These are phyloP conservation scores for Raffaelea albimanens DNA, from an alignment of 2,329 filamentous ascomycete species.

Conservation along the genomic window DNA sequence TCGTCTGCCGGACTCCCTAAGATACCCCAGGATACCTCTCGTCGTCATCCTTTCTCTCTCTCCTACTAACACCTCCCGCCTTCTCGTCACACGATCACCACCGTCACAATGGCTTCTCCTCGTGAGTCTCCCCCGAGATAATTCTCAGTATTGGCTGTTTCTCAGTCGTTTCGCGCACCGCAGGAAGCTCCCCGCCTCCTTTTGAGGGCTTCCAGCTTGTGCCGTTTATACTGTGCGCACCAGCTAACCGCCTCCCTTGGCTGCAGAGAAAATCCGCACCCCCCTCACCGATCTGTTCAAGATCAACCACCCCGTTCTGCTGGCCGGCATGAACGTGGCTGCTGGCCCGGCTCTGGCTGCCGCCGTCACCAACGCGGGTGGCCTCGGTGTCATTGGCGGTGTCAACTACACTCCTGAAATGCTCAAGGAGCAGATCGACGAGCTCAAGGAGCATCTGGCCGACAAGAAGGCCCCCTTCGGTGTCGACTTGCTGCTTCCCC, in stretches of 20 bases:
- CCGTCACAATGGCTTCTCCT: slow-evolving; percentile 61
- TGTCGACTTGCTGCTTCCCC: slow-evolving; percentile 85
- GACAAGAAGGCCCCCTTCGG: slow-evolving; percentile 95
- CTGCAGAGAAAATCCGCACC: slow-evolving; percentile 76
- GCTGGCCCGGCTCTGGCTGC: slow-evolving; percentile 93
- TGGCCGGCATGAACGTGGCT: slow-evolving; percentile 98
- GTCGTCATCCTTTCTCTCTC: background rate
- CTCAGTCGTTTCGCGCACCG: too few species aligned
- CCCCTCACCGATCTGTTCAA: slow-evolving; percentile 90
- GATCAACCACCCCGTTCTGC: slow-evolving; percentile 92
- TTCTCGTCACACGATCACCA: slow-evolving; percentile 1
- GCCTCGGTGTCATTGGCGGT: slow-evolving; percentile 92
- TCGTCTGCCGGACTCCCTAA: background rate
- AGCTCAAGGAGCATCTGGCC: slow-evolving; percentile 78
- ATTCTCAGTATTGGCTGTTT: background rate
- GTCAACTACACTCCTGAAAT: slow-evolving; percentile 95
- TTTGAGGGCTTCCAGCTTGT: too few species aligned
- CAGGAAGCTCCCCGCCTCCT: too few species aligned
- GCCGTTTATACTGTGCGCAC: too few species aligned
- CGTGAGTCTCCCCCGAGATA: slow-evolving; percentile 51
- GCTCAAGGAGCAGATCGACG: slow-evolving; percentile 87
- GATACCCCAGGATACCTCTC: background rate
- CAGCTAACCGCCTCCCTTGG: too few species aligned
- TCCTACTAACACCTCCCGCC: slow-evolving; percentile 1
- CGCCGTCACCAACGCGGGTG: slow-evolving; percentile 93